Evolutionary conservation across 176 grass and related monocot genomes (phyloP).

Genomic region (Cenchrus fungigraminus): DNA sequence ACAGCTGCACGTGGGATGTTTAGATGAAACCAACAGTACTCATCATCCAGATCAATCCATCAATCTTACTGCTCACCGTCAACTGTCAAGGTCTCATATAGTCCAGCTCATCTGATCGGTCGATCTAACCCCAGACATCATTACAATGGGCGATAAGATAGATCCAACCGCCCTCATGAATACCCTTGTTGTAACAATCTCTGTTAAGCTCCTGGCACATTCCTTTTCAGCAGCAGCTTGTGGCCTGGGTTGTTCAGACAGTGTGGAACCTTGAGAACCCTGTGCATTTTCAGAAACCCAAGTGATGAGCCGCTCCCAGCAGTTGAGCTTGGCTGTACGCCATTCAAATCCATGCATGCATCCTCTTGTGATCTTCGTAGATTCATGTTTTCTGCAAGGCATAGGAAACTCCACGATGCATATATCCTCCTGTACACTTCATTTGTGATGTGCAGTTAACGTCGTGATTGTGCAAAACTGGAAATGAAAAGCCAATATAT

Average conservation of each 20-base stretch:
- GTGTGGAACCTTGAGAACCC: neutral
- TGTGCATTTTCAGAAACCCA: neutral
- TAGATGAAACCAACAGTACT: neutral
- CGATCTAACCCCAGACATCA: conserved; percentile 34
- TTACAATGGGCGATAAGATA: neutral
- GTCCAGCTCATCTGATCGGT: conserved; percentile 44
- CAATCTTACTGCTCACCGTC: neutral
- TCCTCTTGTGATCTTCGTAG: neutral
- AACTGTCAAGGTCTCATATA: conserved; percentile 28
- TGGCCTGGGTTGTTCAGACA: neutral
- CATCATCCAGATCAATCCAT: neutral
- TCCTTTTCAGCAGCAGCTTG: neutral
- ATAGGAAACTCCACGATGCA: neutral
- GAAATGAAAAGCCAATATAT: neutral
- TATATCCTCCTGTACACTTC: neutral
- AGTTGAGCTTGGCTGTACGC: neutral
- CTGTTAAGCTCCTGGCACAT: neutral
- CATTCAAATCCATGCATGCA: neutral
- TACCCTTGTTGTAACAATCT: conserved; percentile 5
- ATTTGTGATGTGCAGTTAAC: neutral
- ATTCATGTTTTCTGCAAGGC: conserved; percentile 6
- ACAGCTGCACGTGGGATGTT: conserved; percentile 31
- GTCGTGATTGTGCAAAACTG: neutral
- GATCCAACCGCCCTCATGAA: conserved; percentile 53
- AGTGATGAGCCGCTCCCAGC: conserved; percentile 2